Evolutionary conservation across 805 yeast species (phyloP).

Genomic region (Lipomyces kockii): DNA sequence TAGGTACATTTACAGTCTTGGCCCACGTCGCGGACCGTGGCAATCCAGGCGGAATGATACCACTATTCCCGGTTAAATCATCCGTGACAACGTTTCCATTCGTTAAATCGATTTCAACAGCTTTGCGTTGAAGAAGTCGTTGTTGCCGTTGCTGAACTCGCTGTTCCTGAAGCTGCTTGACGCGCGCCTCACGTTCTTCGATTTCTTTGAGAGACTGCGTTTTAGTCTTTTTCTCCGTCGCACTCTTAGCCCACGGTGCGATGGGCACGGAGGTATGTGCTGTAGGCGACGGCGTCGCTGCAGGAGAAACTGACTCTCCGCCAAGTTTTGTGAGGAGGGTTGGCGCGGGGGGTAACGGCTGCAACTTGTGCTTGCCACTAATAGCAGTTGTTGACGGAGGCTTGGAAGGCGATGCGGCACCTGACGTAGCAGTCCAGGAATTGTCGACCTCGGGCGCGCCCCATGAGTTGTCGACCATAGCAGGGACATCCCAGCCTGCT

Average conservation of each 20-base stretch:
- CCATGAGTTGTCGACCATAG: neutral
- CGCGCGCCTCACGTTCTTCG: constrained; percentile 42
- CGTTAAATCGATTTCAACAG: constrained; percentile 14
- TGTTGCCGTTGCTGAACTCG: constrained; percentile 21
- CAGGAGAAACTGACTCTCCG: neutral
- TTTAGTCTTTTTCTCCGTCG: constrained; percentile 25
- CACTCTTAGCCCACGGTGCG: constrained; percentile 34
- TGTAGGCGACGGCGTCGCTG: constrained; percentile 10
- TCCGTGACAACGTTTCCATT: constrained; percentile 19
- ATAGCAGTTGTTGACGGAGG: neutral
- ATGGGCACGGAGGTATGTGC: constrained; percentile 26
- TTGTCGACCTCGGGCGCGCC: neutral
- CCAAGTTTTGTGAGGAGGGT: constrained; percentile 15
- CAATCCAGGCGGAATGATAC: constrained; percentile 33
- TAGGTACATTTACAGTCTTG: constrained; percentile 32
- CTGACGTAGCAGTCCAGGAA: constrained; percentile 5
- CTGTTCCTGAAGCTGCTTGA: constrained; percentile 33
- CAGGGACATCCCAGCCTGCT: constrained; percentile 5
- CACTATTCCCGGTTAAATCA: constrained; percentile 10
- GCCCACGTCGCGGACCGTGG: constrained; percentile 43
- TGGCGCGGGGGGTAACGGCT: constrained; percentile 33
- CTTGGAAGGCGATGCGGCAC: neutral
- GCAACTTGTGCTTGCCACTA: constrained; percentile 25
- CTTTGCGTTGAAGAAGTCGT: constrained; percentile 10
- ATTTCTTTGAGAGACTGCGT: constrained; percentile 42